These are phyloP conservation scores for Psilocybe mexicana DNA, from an alignment of 1,284 basidiomycete genomes.

Conservation along the genomic window DNA sequence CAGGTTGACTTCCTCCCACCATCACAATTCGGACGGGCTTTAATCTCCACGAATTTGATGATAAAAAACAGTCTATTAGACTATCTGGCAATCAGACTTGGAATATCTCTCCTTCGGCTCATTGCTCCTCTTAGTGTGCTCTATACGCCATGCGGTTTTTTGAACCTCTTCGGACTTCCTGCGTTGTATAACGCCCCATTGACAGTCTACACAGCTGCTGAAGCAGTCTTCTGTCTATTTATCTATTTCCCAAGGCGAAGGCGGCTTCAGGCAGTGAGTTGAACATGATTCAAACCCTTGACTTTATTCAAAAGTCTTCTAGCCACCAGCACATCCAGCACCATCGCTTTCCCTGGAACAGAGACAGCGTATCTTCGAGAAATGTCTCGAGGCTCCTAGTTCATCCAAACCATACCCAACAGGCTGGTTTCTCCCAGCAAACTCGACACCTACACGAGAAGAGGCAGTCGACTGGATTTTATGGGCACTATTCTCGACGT, in stretches of 20 bases:
- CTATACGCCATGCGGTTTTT: slow-evolving; percentile 34
- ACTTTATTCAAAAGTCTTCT: neutral
- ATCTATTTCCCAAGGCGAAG: slow-evolving; percentile 49
- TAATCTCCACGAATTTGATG: slow-evolving; percentile 29
- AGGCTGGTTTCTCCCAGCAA: slow-evolving; percentile 54
- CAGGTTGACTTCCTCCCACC: too few relatives aligned
- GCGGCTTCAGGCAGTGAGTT: slow-evolving; percentile 48
- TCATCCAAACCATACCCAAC: slow-evolving; percentile 33
- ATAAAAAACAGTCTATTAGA: slow-evolving; percentile 48
- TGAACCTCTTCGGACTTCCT: slow-evolving; percentile 28
- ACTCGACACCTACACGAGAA: slow-evolving; percentile 38
- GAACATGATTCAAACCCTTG: too few relatives aligned
- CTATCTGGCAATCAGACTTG: slow-evolving; percentile 52
- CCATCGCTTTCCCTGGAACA: slow-evolving; percentile 40
- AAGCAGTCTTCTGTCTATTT: slow-evolving; percentile 49
- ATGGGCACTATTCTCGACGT: slow-evolving; percentile 58
- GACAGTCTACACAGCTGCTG: slow-evolving; percentile 38
- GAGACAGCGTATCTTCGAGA: slow-evolving; percentile 49
- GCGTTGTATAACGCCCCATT: slow-evolving; percentile 21
- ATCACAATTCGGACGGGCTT: too few relatives aligned
- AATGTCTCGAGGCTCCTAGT: slow-evolving; percentile 36
- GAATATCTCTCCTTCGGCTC: slow-evolving; percentile 48
- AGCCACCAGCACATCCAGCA: slow-evolving; percentile 44
- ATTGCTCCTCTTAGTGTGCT: slow-evolving; percentile 49
- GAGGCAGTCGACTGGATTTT: slow-evolving; percentile 64